These are phyloP conservation scores for Jacaranda copaia DNA, from an alignment of 257 asterid species.

Conservation along the genomic window DNA sequence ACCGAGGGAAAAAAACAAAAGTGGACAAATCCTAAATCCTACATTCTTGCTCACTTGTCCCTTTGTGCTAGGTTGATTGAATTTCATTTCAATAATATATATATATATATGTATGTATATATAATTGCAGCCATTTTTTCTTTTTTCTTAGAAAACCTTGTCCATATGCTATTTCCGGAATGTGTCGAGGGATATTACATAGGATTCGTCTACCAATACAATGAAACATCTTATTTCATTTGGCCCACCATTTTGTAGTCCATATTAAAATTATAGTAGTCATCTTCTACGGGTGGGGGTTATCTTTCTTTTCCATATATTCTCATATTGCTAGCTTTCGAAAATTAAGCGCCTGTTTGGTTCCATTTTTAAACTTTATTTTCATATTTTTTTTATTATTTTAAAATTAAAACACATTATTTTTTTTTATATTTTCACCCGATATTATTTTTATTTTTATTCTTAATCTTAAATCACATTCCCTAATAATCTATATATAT, in stretches of 20 bases:
- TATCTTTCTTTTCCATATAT: neutral
- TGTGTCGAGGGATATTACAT: neutral
- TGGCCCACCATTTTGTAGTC: neutral
- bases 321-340: neutral
- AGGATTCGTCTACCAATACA: neutral
- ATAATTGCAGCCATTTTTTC: neutral
- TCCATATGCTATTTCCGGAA: constrained; percentile 33
- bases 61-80: constrained; percentile 48
- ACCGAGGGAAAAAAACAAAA: constrained; percentile 33
- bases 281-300: neutral
- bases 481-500: no score
- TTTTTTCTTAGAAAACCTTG: constrained; percentile 26
- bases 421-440: no score
- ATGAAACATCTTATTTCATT: neutral
- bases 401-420: no score
- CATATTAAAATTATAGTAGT: neutral
- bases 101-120: no score
- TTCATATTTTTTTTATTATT: no score
- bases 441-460: no score
- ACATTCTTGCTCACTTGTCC: constrained; percentile 35
- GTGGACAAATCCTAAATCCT: constrained; percentile 30
- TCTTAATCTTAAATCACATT: no score
- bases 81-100: constrained; percentile 34
- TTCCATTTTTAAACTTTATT: no score
- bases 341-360: no score